Percentiles rank a stretch among this genome's conserved stretches.
These are phyloP conservation scores for Scutellaria galericulata DNA, from an alignment of 257 asterid genomes.

Conservation along the genomic window DNA sequence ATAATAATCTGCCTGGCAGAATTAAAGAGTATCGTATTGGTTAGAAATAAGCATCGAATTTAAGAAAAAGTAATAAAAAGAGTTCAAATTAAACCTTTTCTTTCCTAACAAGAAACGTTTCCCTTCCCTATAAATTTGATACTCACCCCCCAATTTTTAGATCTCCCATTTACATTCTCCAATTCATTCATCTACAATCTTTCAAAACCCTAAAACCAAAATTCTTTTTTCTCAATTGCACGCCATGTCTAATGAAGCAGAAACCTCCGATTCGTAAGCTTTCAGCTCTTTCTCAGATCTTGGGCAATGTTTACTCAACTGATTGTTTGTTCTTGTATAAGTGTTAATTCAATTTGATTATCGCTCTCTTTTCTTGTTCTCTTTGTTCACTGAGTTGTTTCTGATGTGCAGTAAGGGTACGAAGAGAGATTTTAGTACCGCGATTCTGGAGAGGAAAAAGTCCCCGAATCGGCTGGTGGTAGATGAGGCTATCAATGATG, in stretches of 20 bases:
- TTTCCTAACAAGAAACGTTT: slow-evolving; percentile 64
- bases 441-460: slow-evolving; percentile 87
- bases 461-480: slow-evolving; percentile 82
- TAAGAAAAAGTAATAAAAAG: slow-evolving; percentile 1
- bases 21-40: background rate
- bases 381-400: slow-evolving; percentile 31
- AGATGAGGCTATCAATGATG: slow-evolving; percentile 85
- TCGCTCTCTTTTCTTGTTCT: background rate
- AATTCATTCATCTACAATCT: slow-evolving; percentile 13
- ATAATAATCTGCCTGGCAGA: too few relatives aligned
- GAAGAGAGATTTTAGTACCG: slow-evolving; percentile 85
- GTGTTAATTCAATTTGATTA: background rate
- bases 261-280: slow-evolving; percentile 70
- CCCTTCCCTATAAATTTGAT: slow-evolving; percentile 34
- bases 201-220: slow-evolving; percentile 30
- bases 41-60: slow-evolving; percentile 18
- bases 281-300: slow-evolving; percentile 38
- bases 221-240: background rate
- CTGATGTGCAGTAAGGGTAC: slow-evolving; percentile 67
- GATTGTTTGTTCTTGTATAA: background rate
- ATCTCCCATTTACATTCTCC: slow-evolving; percentile 35
- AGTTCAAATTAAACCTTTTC: slow-evolving; percentile 34
- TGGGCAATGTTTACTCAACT: slow-evolving; percentile 9
- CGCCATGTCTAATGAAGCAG: slow-evolving; percentile 61
- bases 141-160: slow-evolving; percentile 32